Evolutionary conservation across 352 stramenopile species (phyloP).

Genomic region (Pythium myriotylum): DNA sequence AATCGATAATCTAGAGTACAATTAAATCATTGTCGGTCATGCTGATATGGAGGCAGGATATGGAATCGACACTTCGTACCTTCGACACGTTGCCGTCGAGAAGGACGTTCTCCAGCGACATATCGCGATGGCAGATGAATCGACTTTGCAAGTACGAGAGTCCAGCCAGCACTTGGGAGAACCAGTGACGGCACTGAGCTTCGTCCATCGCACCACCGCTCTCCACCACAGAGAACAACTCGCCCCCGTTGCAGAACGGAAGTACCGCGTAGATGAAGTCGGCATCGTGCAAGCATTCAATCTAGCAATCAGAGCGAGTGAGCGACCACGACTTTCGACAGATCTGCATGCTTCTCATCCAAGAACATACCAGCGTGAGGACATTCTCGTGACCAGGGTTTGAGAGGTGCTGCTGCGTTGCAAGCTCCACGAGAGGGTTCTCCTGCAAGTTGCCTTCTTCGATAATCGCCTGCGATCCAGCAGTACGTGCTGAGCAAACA

Average conservation of each 20-base stretch:
- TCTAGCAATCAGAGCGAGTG: conserved; percentile 30
- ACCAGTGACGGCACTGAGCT: conserved; percentile 79
- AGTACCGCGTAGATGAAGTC: conserved; percentile 88
- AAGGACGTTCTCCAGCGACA: conserved; percentile 87
- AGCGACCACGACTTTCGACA: not conserved
- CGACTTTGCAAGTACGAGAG: conserved; percentile 82
- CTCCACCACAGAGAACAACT: conserved; percentile 85
- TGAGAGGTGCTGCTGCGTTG: conserved; percentile 83
- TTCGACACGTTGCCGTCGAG: conserved; percentile 84
- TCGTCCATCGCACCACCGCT: conserved; percentile 82
- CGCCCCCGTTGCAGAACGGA: conserved; percentile 83
- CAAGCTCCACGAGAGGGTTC: conserved; percentile 85
- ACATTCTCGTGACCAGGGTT: conserved; percentile 83
- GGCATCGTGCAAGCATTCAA: conserved; percentile 82
- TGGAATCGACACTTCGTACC: too few species aligned
- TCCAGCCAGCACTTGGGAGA: conserved; percentile 77
- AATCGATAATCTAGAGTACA: conserved; percentile 81
- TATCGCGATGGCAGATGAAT: conserved; percentile 88
- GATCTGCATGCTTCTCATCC: too few species aligned
- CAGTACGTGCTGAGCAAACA: not conserved
- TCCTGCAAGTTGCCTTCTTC: conserved; percentile 86
- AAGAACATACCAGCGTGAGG: conserved; percentile 67
- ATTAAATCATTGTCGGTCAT: not conserved
- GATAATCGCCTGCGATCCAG: conserved; percentile 68
- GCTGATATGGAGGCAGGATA: too few species aligned